These are phyloP conservation scores for Sporormia fimetaria DNA, from an alignment of 495 filamentous ascomycete species.

Conservation along the genomic window DNA sequence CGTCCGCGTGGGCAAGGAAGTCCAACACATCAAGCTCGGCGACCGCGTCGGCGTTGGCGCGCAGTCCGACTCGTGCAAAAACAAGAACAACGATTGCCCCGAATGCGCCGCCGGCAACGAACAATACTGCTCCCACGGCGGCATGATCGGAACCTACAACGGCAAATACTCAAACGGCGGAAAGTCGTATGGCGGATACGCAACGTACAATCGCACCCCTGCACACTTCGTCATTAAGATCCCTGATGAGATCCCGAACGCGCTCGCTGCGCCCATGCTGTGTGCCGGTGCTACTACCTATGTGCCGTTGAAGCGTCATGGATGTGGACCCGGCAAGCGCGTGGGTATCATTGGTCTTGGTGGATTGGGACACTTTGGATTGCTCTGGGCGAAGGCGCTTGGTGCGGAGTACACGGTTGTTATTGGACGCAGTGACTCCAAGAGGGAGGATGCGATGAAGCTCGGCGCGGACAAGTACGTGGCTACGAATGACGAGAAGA, in stretches of 20 bases:
- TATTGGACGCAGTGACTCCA: slow-evolving; percentile 57
- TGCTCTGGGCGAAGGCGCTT: slow-evolving; percentile 60
- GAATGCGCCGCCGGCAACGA: slow-evolving; percentile 53
- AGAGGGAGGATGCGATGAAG: slow-evolving; percentile 58
- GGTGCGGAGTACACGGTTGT: slow-evolving; percentile 65
- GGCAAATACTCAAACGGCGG: slow-evolving; percentile 39
- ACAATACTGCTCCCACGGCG: slow-evolving; percentile 52
- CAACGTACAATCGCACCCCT: slow-evolving; percentile 57
- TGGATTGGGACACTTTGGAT: slow-evolving; percentile 63
- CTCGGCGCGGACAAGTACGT: slow-evolving; percentile 62
- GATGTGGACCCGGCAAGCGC: slow-evolving; percentile 63
- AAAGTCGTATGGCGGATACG: slow-evolving; percentile 55
- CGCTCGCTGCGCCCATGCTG: slow-evolving; percentile 69
- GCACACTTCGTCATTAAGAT: slow-evolving; percentile 70
- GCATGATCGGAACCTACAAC: slow-evolving; percentile 57
- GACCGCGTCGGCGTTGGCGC: slow-evolving; percentile 83
- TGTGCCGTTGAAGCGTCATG: slow-evolving; percentile 58
- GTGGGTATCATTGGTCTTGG: slow-evolving; percentile 80
- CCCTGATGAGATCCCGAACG: slow-evolving; percentile 47
- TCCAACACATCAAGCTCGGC: slow-evolving; percentile 50
- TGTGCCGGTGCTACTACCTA: slow-evolving; percentile 78
- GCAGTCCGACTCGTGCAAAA: too few relatives aligned
- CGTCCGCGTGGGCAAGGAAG: slow-evolving; percentile 55
- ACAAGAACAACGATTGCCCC: slow-evolving; percentile 52
- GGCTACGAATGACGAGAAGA: slow-evolving; percentile 65